Conservation (phyloP, 331 rosid genomes). For the Acacia concinna region DNA sequence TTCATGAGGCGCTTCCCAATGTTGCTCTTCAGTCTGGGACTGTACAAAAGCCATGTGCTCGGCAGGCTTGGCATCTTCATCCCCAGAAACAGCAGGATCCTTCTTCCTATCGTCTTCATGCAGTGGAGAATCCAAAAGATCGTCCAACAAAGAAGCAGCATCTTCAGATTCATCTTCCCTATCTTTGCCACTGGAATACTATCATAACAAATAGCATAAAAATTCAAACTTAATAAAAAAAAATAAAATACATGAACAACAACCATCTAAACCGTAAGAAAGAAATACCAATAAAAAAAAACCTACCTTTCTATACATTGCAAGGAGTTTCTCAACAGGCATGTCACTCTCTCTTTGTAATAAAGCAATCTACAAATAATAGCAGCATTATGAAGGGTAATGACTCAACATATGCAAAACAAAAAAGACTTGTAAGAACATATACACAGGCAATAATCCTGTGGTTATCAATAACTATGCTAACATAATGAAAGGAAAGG, state of each 20-base stretch:
- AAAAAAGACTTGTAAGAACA: background rate
- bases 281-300: constrained; percentile 33
- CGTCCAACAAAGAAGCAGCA: constrained; percentile 70
- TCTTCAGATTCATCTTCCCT: constrained; percentile 58
- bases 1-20: constrained; percentile 40
- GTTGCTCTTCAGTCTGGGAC: constrained; percentile 52
- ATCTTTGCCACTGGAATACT: constrained; percentile 50
- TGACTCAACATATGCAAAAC: background rate
- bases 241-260: background rate
- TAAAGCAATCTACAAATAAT: constrained; percentile 69
- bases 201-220: constrained; percentile 28
- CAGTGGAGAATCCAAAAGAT: constrained; percentile 50
- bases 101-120: constrained; percentile 45
- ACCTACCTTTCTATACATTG: constrained; percentile 93
- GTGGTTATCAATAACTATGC: constrained; percentile 15
- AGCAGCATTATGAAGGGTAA: constrained; percentile 30
- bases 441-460: constrained; percentile 7
- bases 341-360: constrained; percentile 89
- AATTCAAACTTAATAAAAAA: background rate
- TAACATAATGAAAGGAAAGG: constrained; percentile 6
- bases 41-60: constrained; percentile 40
- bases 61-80: constrained; percentile 54
- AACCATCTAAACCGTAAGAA: constrained; percentile 26
- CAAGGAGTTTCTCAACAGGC: constrained; percentile 87
- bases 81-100: constrained; percentile 43